Base-by-base conservation (phyloP, 1,139 yeast genomes). In the Yamadazyma blattariae region DNA sequence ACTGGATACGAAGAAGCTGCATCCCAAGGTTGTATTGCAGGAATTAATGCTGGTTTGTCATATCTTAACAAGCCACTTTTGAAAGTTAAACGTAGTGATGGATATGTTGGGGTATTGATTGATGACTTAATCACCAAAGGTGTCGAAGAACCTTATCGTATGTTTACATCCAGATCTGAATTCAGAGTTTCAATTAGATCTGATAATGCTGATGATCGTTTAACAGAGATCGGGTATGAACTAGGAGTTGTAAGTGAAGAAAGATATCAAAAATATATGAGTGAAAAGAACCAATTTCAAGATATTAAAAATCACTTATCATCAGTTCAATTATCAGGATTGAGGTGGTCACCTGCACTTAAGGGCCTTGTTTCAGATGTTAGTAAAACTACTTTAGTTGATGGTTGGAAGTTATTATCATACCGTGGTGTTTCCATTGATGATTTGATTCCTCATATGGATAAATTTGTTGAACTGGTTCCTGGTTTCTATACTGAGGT, bases 1-100 rank as follows among this genome's bases (percentile, higher is more conserved):
- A 94, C 99, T 0, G 99, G 99, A 0, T 94, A 94, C 51, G 99
- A 94, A 61, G 99, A 94, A 56, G 99, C 99, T 0, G 96, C 97
- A 2, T 82, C 97, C 0, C 98, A 92, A 54, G 99, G 99, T 1
- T 74, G 90, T 38, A 64, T 94, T 33, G 98, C 99, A 1, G 99
- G 99, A 6, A 83, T 90, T 26, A 94, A 94, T 56, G 97, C 98
- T 0, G 92, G 90, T 0, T 65, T 82, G 18, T 51, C 76, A 0
- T 50, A 59, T 15, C 50, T 56, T 33, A 51, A 57, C 0, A 65
- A 65, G 27, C 68, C 65, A 0, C 74, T 79, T 1, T 60, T 92
- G 41, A 64, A 67, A 23, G 51, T 94, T 14, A 71, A 77, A 13
- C 67, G 99, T 42, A 74, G 88, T 1, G 94, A 89, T 53, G 97